Evolutionary conservation across 306 rosid genomes (phyloP), one percentile per base, ranked within the genome.

Genomic region (Notholithocarpus densiflorus): DNA sequence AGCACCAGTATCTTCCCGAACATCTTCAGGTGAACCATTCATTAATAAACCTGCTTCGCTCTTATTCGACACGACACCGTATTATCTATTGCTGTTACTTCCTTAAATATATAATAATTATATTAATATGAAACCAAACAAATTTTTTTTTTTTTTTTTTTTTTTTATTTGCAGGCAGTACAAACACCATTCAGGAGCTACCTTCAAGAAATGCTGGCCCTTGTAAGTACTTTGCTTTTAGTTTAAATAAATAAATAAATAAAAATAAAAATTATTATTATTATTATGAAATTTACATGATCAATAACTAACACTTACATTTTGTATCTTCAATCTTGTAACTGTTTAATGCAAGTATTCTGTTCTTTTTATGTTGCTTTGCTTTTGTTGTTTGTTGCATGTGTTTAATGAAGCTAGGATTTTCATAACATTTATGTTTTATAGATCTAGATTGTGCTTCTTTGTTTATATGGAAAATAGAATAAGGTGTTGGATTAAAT

Each of bases 181-280:
- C 99, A 96, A 89, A 96, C 99, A 59, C 97, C 98, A 34, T 96
- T 95, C 90, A 89, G 99, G 89, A 77, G 85, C 87, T 93, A 95
- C 89, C 96, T 95, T 80, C 95, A 93, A 77, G 98, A 91, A 0
- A 95, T 95, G 97, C 90, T 84, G 31, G 73, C 91, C 76, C 87
- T 88, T 74, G 99, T 96, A 87, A 85, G 94, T 8, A 8, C 45
- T 8, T 8, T 40, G 45, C 45, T 40, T 40, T 40, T 40, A 40
- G 45, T 40, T 40, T 40, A 40, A 2, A 8, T 40, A 40, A 37
- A 2, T 40, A 34, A 5, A 34, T 37, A 37, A 6, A 7, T 1
- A 34, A 6, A 34, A 34, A 6, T 34, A 0, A 7, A 6, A 0
- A 7, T 37, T 37, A 6, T 37, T 0, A 37, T 37, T 37, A 37